Evolutionary conservation across 2,329 filamentous ascomycete species (phyloP), one percentile per base, ranked within the genome.

Genomic region (Apiospora hydei): DNA sequence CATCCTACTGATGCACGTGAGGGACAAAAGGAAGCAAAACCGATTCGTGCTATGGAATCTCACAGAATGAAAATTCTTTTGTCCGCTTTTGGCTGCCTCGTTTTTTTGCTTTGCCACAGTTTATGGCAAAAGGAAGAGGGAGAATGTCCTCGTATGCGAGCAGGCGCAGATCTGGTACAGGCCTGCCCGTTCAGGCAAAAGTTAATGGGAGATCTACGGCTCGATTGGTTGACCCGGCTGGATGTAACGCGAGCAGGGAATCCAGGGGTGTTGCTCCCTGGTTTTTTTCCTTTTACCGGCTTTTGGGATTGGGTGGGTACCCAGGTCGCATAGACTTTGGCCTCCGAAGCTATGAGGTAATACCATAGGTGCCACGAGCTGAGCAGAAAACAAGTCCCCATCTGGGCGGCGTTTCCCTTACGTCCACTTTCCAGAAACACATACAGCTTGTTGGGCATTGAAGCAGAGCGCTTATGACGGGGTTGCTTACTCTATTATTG

Each of bases 201-300:
- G 53, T 18, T 34, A 7, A 61, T 61, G 30, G 53, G 53, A 21
- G 53, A 61, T 61, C 53, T 11, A n/a, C 53, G 30, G 53, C 30
- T 38, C 53, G 53, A 61, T 61, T 61, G 30, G 30, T 26, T 34
- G 53, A 61, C 30, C 53, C 53, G 18, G 53, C 18, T 61, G 53
- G 30, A 6, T 61, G 53, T 38, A 38, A 61, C 51, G 5, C 30
- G 10, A n/a, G 57, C 34, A 64, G 18, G 57, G 57, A 21, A 18
- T 49, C 6, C 46, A 49, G 46, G 46, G 46, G 46, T 21, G 51
- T 8, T 14, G 4, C 49, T 41, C 21, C 57, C 34, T 41, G 53
- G 14, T 38, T 38, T 46, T 18, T 46, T 46, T 46, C 4, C 16
- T 18, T 49, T 64, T 41, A 41, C 57, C 53, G 53, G 53, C 53